These are phyloP conservation scores for Debaryomycetaceae sp. DNA, from an alignment of 1,139 yeast genomes.

Conservation along the genomic window DNA sequence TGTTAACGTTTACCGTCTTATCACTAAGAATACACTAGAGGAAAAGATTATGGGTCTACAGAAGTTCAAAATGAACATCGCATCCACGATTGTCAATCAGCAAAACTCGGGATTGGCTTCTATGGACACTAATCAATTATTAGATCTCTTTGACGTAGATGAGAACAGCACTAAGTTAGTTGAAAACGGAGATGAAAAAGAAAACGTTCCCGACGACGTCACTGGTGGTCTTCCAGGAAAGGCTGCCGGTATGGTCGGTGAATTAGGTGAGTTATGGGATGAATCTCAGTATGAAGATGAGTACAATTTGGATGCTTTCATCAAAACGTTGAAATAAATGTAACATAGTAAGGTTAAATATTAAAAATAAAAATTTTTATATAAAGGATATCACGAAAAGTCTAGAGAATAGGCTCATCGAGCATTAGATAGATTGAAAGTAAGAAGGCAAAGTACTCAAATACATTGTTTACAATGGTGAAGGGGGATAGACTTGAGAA, in stretches of 20 bases:
- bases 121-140: conserved; percentile 93
- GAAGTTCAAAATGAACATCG: conserved; percentile 95
- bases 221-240: conserved; percentile 60
- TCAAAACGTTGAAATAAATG: conserved; percentile 59
- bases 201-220: conserved; percentile 49
- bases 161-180: conserved; percentile 46
- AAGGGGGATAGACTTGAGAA: conserved; percentile 14
- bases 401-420: not conserved
- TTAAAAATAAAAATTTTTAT: not conserved
- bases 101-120: conserved; percentile 92
- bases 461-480: conserved; percentile 1
- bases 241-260: conserved; percentile 76
- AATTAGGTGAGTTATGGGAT: conserved; percentile 95
- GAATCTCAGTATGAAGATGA: conserved; percentile 95
- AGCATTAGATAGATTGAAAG: not conserved
- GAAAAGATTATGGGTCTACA: conserved; percentile 99
- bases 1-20: conserved; percentile 88
- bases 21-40: conserved; percentile 90
- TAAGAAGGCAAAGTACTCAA: too few relatives aligned
- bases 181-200: conserved; percentile 20
- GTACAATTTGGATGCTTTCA: conserved; percentile 88
- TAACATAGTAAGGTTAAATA: conserved; percentile 1
- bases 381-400: not conserved
- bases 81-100: conserved; percentile 93
- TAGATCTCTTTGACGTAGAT: conserved; percentile 83